Evolutionary conservation across 2,329 filamentous ascomycete species (phyloP), one percentile per base, ranked within the genome.

Genomic region (Talaromyces sp.): DNA sequence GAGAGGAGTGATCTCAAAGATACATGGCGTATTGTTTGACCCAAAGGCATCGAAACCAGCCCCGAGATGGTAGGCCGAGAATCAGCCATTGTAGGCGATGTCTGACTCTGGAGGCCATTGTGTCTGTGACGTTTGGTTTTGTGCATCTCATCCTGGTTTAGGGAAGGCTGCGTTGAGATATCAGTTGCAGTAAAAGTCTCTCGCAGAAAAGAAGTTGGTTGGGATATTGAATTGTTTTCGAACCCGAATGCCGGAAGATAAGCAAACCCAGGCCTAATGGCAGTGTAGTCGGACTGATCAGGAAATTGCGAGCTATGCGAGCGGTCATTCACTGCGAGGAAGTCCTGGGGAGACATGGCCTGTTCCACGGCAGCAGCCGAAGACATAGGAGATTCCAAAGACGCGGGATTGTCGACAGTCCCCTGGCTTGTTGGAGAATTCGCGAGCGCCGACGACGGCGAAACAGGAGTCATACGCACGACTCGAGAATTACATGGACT

Each of bases 1-100:
- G 82, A 82, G 5, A 90, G 75, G 8, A 90, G 73, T 13, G 86
- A 89, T 66, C 84, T 85, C 32, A 90, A 86, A 9, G 87, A 89
- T 24, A 90, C 76, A 17, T 85, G 75, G 11, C 81, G 79, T 29
- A 82, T 66, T 59, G 82, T 80, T 29, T 77, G 69, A 55, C 76
- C 70, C 17, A 14, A 17, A 6, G 29, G 38, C 19, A 49, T 10
- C n/a, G 31, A 56, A 46, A 38, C 24, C 3, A 56, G 31, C 8
- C 55, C 58, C 3, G 41, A 43, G 41, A 51, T 26, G 17, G 8
- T 3, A 2, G 24, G 24, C 8, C 49, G 24, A 10, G 49, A 19
- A 29, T n/a, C 31, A 52, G 24, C 21, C 32, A 35, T 21, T 11
- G 55, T 7, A 24, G 55, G 14, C 11, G 43, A 31, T 27, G 13